A percentile compares a stretch with the other conserved stretches of the same genome.
Evolutionary conservation across 768 basidiomycete genomes (phyloP).

Genomic region (Termitomyces eurrhizus): DNA sequence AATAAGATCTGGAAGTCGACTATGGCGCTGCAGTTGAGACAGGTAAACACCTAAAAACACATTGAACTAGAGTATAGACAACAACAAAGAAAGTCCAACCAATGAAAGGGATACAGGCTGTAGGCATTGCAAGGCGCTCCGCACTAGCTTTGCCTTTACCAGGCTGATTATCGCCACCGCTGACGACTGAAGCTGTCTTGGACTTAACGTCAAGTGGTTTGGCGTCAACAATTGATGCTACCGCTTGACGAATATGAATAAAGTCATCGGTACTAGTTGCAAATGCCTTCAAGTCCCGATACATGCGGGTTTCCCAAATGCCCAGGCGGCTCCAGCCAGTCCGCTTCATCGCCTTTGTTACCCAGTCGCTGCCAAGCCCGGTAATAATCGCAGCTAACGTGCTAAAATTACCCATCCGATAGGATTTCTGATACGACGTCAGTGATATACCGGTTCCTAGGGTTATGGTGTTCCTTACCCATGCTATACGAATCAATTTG

Average conservation of each 20-base stretch:
- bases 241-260: conserved; percentile 63
- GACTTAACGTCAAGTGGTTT: conserved; percentile 55
- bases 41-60: conserved; percentile 63
- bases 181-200: conserved; percentile 51
- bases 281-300: conserved; percentile 67
- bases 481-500: conserved; percentile 86
- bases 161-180: conserved; percentile 35
- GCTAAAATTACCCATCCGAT: conserved; percentile 71
- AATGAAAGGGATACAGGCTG: conserved; percentile 79
- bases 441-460: not conserved
- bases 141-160: conserved; percentile 36
- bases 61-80: not conserved
- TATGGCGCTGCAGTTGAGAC: conserved; percentile 61
- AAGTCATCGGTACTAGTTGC: conserved; percentile 66
- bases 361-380: conserved; percentile 69
- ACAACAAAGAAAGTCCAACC: conserved; percentile 39
- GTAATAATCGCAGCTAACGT: conserved; percentile 77
- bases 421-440: conserved; percentile 61
- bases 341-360: conserved; percentile 61
- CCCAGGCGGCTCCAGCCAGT: conserved; percentile 60
- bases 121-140: conserved; percentile 33
- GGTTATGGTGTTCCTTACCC: conserved; percentile 45
- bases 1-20: conserved; percentile 71
- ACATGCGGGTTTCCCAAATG: conserved; percentile 68
- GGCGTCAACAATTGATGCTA: conserved; percentile 61